Percentiles rank a stretch among this genome's conserved stretches.
Conservation (phyloP, 257 asterid species). For the Lycium ferocissimum region DNA sequence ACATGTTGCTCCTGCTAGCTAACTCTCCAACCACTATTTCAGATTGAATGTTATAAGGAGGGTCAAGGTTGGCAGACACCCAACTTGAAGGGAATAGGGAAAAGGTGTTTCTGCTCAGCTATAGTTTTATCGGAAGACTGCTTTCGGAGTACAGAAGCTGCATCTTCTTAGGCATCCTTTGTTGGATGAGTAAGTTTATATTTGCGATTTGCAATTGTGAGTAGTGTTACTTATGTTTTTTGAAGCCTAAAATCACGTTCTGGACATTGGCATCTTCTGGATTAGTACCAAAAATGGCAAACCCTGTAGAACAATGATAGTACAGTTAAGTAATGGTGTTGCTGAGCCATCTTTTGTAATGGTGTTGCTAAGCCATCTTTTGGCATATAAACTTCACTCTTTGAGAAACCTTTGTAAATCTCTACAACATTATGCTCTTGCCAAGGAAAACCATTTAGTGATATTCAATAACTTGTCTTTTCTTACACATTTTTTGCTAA, state of each 20-base stretch:
- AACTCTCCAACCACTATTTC: conserved; percentile 30
- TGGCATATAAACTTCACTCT: neutral
- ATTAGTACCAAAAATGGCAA: neutral
- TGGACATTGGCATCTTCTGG: neutral
- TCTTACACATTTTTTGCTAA: neutral
- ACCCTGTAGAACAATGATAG: neutral
- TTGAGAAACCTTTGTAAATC: neutral
- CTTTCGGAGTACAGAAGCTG: conserved; percentile 4
- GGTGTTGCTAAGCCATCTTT: too few relatives aligned
- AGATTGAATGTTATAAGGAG: conserved; percentile 78
- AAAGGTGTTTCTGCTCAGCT: conserved; percentile 69
- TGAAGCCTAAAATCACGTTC: neutral
- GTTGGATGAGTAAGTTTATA: neutral
- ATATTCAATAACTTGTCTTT: neutral
- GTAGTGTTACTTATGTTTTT: neutral
- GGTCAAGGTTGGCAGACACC: conserved; percentile 72
- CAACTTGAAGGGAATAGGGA: conserved; percentile 55
- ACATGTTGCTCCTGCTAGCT: neutral
- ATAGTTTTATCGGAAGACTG: conserved; percentile 49
- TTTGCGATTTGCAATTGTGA: neutral
- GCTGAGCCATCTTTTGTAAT: neutral
- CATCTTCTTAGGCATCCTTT: neutral
- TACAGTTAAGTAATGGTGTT: neutral
- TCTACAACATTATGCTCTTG: neutral
- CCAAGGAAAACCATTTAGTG: neutral